Percentiles rank a stretch among this genome's conserved stretches.
phyloP scores from a whole-genome alignment of 306 rosid species.

The Datisca glomerata region DNA sequence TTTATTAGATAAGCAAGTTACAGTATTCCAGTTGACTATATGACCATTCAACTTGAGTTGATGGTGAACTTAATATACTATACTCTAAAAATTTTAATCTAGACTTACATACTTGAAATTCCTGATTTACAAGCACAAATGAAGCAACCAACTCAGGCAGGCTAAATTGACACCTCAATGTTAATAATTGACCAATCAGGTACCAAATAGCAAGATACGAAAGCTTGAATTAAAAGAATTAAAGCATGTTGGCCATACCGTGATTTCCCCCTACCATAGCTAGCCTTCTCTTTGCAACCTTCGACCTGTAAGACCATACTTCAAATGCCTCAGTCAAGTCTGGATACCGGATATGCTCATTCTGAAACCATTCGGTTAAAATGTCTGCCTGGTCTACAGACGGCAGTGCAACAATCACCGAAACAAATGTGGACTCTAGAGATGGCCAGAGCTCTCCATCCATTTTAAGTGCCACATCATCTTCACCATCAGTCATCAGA shows the following conservation, averaged over 20 bases:
- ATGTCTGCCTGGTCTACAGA: constrained; percentile 78
- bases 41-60: no score
- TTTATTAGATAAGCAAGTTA: no score
- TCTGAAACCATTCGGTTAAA: constrained; percentile 62
- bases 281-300: constrained; percentile 72
- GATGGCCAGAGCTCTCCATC: constrained; percentile 80
- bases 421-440: constrained; percentile 66
- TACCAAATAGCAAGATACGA: no score
- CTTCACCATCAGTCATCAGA: constrained; percentile 20
- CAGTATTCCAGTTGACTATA: no score
- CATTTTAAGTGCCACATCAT: constrained; percentile 25
- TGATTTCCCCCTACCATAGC: constrained; percentile 39
- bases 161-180: no score
- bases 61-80: no score
- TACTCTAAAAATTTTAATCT: no score
- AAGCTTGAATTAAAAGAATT: no score
- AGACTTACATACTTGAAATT: no score
- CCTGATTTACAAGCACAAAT: no score
- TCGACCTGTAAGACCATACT: constrained; percentile 83
- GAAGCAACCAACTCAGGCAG: no score
- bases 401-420: constrained; percentile 73
- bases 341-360: constrained; percentile 50
- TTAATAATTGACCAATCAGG: no score
- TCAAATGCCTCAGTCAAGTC: constrained; percentile 88
- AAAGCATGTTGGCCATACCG: constrained; percentile 27